These are phyloP conservation scores for Pseudogymnoascus sp. DNA, from an alignment of 2,329 filamentous ascomycete species.

Conservation along the genomic window DNA sequence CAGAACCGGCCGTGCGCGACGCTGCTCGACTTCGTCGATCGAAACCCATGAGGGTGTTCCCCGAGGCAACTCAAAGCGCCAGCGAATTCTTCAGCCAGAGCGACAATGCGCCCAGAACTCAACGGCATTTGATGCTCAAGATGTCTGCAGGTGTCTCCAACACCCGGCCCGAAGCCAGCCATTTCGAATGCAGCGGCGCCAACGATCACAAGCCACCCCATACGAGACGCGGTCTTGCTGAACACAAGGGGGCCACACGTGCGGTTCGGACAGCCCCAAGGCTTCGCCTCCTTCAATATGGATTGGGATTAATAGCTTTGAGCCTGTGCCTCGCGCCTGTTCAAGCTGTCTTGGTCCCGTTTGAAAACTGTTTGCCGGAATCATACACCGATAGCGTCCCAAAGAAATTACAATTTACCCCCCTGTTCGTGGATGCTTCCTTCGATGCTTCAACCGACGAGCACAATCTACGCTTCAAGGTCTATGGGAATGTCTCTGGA, in stretches of 20 bases:
- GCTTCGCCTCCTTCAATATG: neutral
- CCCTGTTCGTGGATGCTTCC: constrained; percentile 63
- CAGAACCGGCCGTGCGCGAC: neutral
- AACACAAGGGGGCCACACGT: neutral
- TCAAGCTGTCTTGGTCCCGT: constrained; percentile 61
- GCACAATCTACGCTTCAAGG: constrained; percentile 65
- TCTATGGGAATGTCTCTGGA: constrained; percentile 89
- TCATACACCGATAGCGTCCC: constrained; percentile 51
- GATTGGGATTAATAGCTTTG: constrained; percentile 17
- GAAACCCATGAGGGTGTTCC: constrained; percentile 4
- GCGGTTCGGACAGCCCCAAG: neutral
- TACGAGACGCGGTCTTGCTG: neutral
- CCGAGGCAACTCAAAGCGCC: neutral
- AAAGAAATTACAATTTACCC: constrained; percentile 68
- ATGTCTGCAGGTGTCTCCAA: neutral
- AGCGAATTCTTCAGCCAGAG: neutral
- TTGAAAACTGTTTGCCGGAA: constrained; percentile 73
- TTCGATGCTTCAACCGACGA: constrained; percentile 57
- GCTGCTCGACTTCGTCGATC: constrained; percentile 1
- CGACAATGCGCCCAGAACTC: neutral
- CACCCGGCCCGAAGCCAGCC: neutral
- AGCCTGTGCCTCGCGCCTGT: constrained; percentile 33
- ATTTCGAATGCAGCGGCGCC: neutral
- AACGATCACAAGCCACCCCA: neutral
- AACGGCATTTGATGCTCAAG: constrained; percentile 2